Evolutionary conservation across 225 moss, liverwort and hornwort genomes (phyloP).

Genomic region (Bryum argenteum): DNA sequence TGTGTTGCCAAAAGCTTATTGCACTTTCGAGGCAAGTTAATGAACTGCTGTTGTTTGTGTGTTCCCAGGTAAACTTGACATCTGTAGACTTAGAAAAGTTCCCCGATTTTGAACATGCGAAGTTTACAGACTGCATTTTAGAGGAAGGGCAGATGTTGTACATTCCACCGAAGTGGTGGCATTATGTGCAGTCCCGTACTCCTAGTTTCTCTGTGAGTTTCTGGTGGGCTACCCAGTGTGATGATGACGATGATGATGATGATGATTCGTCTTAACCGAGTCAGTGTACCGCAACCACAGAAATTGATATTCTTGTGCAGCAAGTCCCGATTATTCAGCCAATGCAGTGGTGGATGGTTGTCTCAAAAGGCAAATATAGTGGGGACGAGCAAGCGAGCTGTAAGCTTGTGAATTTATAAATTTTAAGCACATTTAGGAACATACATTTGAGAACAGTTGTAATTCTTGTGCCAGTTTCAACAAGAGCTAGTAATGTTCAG

Average conservation of each 20-base stretch:
- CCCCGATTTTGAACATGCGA: constrained; percentile 54
- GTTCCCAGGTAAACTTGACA: constrained; percentile 71
- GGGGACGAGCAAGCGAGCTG: too few species aligned
- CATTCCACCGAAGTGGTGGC: constrained; percentile 99
- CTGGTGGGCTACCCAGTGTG: constrained; percentile 72
- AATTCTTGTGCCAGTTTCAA: too few species aligned
- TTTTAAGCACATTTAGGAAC: too few species aligned
- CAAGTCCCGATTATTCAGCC: not conserved
- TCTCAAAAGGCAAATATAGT: too few species aligned
- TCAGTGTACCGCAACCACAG: not conserved
- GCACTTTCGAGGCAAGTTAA: not conserved
- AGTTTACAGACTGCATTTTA: constrained; percentile 75
- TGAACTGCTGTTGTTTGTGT: constrained; percentile 9
- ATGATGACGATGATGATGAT: constrained; percentile 28
- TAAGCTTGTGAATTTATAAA: too few species aligned
- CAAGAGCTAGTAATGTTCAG: too few species aligned
- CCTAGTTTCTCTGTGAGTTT: constrained; percentile 98
- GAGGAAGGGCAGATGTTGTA: constrained; percentile 96
- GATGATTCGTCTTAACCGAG: constrained; percentile 33
- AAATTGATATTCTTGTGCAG: not conserved
- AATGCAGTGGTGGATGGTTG: not conserved
- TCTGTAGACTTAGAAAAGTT: constrained; percentile 63
- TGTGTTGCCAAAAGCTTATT: constrained; percentile 4
- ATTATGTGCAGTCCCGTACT: constrained; percentile 80
- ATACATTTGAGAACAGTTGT: too few species aligned